Evolutionary conservation across 2,329 filamentous ascomycete species (phyloP), one percentile per base, ranked within the genome.

Genomic region (Neurospora sp.): DNA sequence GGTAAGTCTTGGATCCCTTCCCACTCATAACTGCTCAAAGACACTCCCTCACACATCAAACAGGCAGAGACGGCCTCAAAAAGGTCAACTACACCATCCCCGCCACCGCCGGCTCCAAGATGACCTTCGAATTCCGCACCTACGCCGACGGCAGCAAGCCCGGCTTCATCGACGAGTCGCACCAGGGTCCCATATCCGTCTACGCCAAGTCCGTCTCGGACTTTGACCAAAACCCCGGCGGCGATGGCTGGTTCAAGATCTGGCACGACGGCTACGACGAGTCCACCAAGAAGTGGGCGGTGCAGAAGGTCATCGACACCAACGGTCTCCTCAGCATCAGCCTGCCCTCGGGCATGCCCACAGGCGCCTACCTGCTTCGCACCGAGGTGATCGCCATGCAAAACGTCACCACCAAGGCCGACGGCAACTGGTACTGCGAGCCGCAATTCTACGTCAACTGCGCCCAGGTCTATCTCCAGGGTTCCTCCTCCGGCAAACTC

Each of bases 371-470:
- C 78, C 86, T 93, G n/a, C 85, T 90, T 43, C 86, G 91, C 11
- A 86, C 89, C 0, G 91, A 93, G 80, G 79, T 92, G 10, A 81
- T 93, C 36, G 88, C 90, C 1, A 84, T 93, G 43, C 91, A 93
- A 74, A 81, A 87, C 67, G 89, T 88, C 36, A 71, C 72, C 65
- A 62, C 23, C 52, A 62, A 15, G 12, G 6, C 46, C 46, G 68
- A 71, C 8, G 79, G 83, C 71, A 79, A 83, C 4, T 57, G 41
- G 33, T 8, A 17, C 38, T 81, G 80, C 8, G 84, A 90, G 70
- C 88, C 91, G n/a, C 90, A 93, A 78, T 91, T 91, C 80, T 93
- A 91, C 77, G 81, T 86, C 68, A 88, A 89, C 68, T 93, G 91
- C 77, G 89, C 89, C 1, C 91, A 93, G 79, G 82, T 93, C 72